Percentiles rank a stretch among this genome's conserved stretches.
Conservation (phyloP, 768 basidiomycete species). For the Leccinum barrowsii region DNA sequence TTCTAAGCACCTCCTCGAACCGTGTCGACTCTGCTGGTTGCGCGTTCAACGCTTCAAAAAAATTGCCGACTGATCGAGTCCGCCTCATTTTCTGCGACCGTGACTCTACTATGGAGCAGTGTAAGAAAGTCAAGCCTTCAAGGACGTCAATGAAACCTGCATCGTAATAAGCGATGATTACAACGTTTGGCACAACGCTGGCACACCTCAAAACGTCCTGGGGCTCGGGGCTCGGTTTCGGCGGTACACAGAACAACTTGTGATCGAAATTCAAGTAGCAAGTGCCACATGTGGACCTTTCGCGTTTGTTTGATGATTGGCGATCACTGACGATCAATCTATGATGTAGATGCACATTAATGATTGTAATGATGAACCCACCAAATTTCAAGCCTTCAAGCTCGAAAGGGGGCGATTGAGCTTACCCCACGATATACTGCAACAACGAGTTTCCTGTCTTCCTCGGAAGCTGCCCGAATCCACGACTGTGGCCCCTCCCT, state of each 20-base stretch:
- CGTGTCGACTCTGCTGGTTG: neutral
- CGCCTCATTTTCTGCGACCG: neutral
- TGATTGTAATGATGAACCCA: neutral
- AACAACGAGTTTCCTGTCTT: neutral
- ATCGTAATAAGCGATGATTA: neutral
- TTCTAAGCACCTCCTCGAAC: neutral
- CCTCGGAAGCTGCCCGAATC: neutral
- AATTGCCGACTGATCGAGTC: neutral
- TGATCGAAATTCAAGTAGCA: neutral
- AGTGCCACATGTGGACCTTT: neutral
- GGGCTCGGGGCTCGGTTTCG: neutral
- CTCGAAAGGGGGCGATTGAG: neutral
- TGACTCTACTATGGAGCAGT: neutral
- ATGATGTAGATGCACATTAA: neutral
- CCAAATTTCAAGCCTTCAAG: neutral
- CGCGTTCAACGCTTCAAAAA: neutral
- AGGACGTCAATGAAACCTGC: neutral
- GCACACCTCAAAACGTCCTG: neutral
- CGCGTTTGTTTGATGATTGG: neutral
- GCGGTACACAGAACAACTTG: neutral
- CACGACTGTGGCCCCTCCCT: neutral
- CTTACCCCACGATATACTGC: too few relatives aligned
- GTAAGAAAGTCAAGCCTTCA: neutral
- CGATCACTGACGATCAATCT: constrained; percentile 1
- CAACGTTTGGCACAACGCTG: neutral